Evolutionary conservation across 108 stramenopile genomes (phyloP).

Genomic region (Cyclotella sp.): DNA sequence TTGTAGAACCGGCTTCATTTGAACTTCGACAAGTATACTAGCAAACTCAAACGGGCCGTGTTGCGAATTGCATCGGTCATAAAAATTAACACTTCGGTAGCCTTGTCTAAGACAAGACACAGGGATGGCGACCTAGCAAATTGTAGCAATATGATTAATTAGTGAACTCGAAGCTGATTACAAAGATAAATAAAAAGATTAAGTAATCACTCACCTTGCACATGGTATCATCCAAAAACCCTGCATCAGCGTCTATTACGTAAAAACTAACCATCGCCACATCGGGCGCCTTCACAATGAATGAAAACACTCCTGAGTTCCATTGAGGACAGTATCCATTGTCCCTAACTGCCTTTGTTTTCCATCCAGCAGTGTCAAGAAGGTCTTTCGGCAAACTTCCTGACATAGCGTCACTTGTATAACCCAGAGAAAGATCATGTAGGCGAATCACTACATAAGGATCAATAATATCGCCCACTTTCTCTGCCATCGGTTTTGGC

Average conservation of each 20-base stretch:
- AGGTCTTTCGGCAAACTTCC: conserved; percentile 4
- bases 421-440: conserved; percentile 59
- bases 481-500: conserved; percentile 80
- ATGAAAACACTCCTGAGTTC: conserved; percentile 58
- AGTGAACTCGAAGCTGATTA: conserved; percentile 52
- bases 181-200: background rate
- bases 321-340: conserved; percentile 84
- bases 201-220: conserved; percentile 16
- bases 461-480: conserved; percentile 77
- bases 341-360: conserved; percentile 56
- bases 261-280: conserved; percentile 75
- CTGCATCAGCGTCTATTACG: conserved; percentile 36
- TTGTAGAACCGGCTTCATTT: conserved; percentile 8
- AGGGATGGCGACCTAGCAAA: conserved; percentile 60
- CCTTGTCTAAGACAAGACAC: conserved; percentile 81
- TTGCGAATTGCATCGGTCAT: conserved; percentile 66
- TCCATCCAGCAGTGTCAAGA: conserved; percentile 27
- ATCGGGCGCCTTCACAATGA: conserved; percentile 56
- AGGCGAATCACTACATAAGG: conserved; percentile 76
- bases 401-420: background rate
- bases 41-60: conserved; percentile 84
- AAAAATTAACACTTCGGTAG: conserved; percentile 75
- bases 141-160: conserved; percentile 21
- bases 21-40: conserved; percentile 72
- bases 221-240: conserved; percentile 34